These are phyloP conservation scores for Spergularia azorica DNA, from an alignment of 179 eudicot genomes.

Conservation along the genomic window DNA sequence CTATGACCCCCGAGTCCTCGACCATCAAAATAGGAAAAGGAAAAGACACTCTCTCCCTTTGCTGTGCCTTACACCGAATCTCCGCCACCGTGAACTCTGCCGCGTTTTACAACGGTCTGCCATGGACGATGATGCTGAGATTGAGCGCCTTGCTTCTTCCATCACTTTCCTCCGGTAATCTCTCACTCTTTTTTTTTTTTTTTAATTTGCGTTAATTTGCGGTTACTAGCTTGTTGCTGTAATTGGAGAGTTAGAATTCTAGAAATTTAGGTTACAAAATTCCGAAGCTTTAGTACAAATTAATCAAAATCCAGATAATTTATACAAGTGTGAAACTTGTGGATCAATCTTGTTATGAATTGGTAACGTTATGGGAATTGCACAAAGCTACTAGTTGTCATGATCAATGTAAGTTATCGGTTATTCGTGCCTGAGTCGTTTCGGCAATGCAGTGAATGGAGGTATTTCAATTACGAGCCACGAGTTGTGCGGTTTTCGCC, in stretches of 20 bases:
- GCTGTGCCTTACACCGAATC: too few relatives aligned
- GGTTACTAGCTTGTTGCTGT: background rate
- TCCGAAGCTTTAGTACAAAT: too few relatives aligned
- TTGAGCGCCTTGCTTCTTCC: constrained; percentile 50
- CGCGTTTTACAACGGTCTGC: background rate
- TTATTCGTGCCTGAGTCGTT: background rate
- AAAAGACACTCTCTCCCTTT: too few relatives aligned
- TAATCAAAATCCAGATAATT: background rate
- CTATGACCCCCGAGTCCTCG: too few relatives aligned
- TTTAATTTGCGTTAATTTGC: background rate
- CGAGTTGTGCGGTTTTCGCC: constrained; percentile 57
- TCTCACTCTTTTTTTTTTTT: background rate
- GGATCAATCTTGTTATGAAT: background rate
- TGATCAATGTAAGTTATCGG: background rate
- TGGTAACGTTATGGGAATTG: background rate
- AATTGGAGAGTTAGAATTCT: background rate
- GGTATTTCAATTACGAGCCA: constrained; percentile 57
- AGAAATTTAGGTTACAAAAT: background rate
- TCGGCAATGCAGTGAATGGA: constrained; percentile 67
- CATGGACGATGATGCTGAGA: constrained; percentile 35
- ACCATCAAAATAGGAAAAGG: too few relatives aligned
- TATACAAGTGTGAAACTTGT: background rate
- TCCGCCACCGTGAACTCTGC: background rate
- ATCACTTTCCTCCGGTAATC: constrained; percentile 66
- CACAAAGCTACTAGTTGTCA: background rate